Percentiles rank a stretch among this genome's conserved stretches.
These are phyloP conservation scores for Fistulifera solaris DNA, from an alignment of 108 stramenopile species.

Conservation along the genomic window DNA sequence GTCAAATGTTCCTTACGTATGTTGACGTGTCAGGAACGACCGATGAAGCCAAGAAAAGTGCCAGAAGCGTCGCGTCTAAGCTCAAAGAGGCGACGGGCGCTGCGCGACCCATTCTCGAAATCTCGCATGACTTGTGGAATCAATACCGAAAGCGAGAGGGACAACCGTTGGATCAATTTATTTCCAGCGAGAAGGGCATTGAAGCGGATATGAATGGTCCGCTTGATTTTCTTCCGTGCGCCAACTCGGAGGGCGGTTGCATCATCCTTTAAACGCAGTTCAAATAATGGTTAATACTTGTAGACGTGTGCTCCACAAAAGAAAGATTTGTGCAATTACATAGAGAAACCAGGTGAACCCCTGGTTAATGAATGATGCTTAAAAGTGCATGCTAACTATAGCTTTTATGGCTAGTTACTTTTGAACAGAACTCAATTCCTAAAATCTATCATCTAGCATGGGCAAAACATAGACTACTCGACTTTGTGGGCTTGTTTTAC, in stretches of 20 bases:
- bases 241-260: slow-evolving; percentile 33
- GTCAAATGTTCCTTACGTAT: slow-evolving; percentile 74
- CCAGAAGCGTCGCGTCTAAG: slow-evolving; percentile 55
- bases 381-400: too few species aligned
- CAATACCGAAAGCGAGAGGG: slow-evolving; percentile 90
- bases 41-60: slow-evolving; percentile 57
- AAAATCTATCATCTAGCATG: too few species aligned
- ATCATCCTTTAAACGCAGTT: slow-evolving; percentile 33
- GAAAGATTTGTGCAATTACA: too few species aligned
- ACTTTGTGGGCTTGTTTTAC: too few species aligned
- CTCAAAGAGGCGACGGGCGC: slow-evolving; percentile 57
- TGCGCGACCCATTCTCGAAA: slow-evolving; percentile 78
- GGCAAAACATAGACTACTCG: too few species aligned
- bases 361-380: too few species aligned
- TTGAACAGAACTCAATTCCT: too few species aligned
- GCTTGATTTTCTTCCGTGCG: slow-evolving; percentile 85
- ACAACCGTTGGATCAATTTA: slow-evolving; percentile 82
- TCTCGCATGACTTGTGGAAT: slow-evolving; percentile 82
- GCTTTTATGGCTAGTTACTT: too few species aligned
- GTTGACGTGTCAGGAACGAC: slow-evolving; percentile 76
- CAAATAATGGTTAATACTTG: too few species aligned
- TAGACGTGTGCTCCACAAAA: too few species aligned
- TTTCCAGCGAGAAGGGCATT: slow-evolving; percentile 74
- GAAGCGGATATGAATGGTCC: slow-evolving; percentile 87
- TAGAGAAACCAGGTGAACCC: too few species aligned